Conservation (phyloP, 176 grass and related monocot species). For the Carex kokanica region DNA sequence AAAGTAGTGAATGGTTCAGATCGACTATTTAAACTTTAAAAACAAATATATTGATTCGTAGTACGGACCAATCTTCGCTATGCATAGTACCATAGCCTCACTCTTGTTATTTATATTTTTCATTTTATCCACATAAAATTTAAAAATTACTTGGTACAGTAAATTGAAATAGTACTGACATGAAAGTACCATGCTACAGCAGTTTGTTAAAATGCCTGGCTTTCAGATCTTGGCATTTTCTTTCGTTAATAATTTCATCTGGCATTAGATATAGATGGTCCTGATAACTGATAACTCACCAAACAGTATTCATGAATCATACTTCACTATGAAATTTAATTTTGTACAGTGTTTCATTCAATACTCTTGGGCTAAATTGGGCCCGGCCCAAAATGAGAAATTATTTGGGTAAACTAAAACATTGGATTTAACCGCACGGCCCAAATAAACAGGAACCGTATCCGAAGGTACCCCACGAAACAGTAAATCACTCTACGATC, state of each 20-base stretch:
- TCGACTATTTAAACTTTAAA: no score
- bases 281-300: background rate
- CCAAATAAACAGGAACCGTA: no score
- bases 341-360: background rate
- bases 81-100: no score
- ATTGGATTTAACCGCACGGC: no score
- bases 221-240: background rate
- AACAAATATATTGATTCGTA: no score
- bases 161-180: background rate
- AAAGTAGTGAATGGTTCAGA: no score
- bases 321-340: constrained; percentile 4
- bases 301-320: constrained; percentile 9
- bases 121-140: no score
- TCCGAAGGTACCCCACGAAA: no score
- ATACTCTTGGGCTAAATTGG: background rate
- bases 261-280: constrained; percentile 1
- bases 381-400: background rate
- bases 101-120: background rate
- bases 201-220: background rate
- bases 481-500: no score
- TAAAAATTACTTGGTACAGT: constrained; percentile 1
- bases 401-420: no score
- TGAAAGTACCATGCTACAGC: constrained; percentile 1
- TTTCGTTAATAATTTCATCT: background rate
- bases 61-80: no score